phyloP scores from a whole-genome alignment of 805 yeast species.

The Teunomyces aglyptinius region DNA sequence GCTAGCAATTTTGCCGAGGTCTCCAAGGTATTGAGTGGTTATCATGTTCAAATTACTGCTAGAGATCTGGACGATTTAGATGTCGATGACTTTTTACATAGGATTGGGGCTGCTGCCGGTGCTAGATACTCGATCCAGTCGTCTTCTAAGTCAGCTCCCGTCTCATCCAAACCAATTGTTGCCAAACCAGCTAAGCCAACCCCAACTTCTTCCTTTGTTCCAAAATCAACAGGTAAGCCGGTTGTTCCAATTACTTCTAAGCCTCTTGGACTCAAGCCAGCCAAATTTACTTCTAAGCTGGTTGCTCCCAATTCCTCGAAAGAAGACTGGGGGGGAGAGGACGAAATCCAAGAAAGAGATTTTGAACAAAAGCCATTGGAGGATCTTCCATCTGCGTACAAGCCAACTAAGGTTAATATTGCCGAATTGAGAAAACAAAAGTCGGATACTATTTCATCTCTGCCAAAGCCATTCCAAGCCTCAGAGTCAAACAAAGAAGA shows the following conservation, averaged over 20 bases:
- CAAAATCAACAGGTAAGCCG: constrained; percentile 41
- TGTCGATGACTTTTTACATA: constrained; percentile 67
- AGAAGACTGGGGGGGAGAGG: constrained; percentile 69
- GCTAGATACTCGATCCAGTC: constrained; percentile 80
- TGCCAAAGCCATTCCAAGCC: constrained; percentile 27
- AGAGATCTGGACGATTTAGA: constrained; percentile 89
- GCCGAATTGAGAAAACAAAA: constrained; percentile 50
- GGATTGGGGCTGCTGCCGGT: constrained; percentile 90
- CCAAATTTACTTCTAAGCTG: constrained; percentile 28
- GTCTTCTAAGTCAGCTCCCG: constrained; percentile 12
- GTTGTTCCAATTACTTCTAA: constrained; percentile 7
- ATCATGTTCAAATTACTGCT: constrained; percentile 97
- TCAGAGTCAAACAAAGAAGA: constrained; percentile 27
- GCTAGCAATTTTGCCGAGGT: constrained; percentile 77
- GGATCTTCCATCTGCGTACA: constrained; percentile 59
- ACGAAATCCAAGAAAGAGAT: constrained; percentile 55
- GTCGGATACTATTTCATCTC: constrained; percentile 45
- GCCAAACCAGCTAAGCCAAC: constrained; percentile 29
- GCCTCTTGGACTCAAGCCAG: constrained; percentile 18
- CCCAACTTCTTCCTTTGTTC: constrained; percentile 26
- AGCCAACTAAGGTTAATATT: constrained; percentile 63
- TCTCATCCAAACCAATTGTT: constrained; percentile 23
- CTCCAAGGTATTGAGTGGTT: constrained; percentile 68
- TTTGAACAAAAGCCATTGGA: constrained; percentile 49
- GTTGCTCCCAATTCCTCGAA: constrained; percentile 25